Conservation (phyloP, 139 green algal species). For the Chlamydomonas incerta region DNA sequence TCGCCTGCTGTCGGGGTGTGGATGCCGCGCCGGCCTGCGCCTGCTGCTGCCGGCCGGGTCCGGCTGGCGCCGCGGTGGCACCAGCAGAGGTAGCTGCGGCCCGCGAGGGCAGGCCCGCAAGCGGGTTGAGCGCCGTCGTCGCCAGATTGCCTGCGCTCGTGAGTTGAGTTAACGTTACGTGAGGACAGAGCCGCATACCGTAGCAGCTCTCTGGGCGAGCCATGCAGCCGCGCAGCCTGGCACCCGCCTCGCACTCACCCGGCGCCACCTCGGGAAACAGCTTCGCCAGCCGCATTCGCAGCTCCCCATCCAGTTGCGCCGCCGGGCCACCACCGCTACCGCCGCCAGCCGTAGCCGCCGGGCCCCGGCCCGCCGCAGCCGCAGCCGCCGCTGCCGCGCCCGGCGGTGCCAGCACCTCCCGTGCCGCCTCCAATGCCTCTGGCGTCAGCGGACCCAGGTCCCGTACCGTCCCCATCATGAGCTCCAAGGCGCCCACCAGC, state of each 20-base stretch:
- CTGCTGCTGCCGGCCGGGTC: no score
- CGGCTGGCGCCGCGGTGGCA: neutral
- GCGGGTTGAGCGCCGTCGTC: neutral
- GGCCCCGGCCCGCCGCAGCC: neutral
- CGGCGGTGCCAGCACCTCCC: neutral
- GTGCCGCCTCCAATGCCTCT: neutral
- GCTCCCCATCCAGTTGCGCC: neutral
- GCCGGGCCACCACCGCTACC: neutral
- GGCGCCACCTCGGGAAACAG: constrained; percentile 32
- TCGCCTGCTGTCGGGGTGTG: no score
- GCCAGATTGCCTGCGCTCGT: constrained; percentile 9
- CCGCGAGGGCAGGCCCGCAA: constrained; percentile 1
- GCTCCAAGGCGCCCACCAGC: constrained; percentile 24
- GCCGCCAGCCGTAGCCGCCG: neutral
- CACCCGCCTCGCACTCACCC: neutral
- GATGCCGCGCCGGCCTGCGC: no score
- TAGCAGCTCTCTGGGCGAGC: no score
- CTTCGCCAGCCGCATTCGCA: constrained; percentile 17
- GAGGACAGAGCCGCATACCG: no score
- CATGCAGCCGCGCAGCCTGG: no score
- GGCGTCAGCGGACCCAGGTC: constrained; percentile 9
- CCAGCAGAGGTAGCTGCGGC: neutral
- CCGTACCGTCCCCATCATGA: constrained; percentile 11
- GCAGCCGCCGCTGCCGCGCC: neutral
- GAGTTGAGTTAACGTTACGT: no score